Conservation (phyloP, 225 moss, liverwort and hornwort species). For the Physcomitrellopsis africana region DNA sequence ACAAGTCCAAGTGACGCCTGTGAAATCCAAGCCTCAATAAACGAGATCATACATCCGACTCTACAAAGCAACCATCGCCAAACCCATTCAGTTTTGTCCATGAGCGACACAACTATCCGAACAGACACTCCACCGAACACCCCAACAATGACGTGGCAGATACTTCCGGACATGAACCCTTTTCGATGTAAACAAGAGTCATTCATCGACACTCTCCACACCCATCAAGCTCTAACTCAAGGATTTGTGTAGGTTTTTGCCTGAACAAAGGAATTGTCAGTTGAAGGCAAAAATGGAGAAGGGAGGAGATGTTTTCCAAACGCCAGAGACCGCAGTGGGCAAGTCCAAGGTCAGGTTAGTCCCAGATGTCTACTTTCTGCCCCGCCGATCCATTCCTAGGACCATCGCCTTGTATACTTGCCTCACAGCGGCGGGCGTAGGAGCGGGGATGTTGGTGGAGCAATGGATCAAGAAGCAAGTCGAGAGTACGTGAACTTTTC, state of each 20-base stretch:
- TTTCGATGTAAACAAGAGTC: slow-evolving; percentile 27
- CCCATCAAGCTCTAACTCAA: not conserved
- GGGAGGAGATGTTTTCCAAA: slow-evolving; percentile 35
- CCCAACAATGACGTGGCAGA: slow-evolving; percentile 10
- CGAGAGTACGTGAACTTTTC: slow-evolving; percentile 34
- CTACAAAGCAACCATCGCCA: not conserved
- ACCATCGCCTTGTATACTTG: slow-evolving; percentile 56
- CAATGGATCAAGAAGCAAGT: slow-evolving; percentile 62
- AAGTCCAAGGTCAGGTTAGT: slow-evolving; percentile 52
- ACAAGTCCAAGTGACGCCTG: no score
- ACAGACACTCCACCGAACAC: slow-evolving; percentile 1
- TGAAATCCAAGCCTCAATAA: no score
- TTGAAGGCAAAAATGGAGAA: slow-evolving; percentile 39
- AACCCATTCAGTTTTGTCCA: not conserved
- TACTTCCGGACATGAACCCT: not conserved
- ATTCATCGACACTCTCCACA: not conserved
- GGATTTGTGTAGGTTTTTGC: not conserved
- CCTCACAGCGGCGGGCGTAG: slow-evolving; percentile 47
- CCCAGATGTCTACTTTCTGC: slow-evolving; percentile 52
- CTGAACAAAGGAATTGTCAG: not conserved
- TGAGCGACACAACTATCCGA: not conserved
- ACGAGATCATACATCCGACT: not conserved
- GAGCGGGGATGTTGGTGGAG: slow-evolving; percentile 60
- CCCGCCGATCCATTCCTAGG: slow-evolving; percentile 51
- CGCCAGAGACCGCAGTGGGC: slow-evolving; percentile 46